Evolutionary conservation across 768 basidiomycete species (phyloP).

Genomic region (Russula lepida): DNA sequence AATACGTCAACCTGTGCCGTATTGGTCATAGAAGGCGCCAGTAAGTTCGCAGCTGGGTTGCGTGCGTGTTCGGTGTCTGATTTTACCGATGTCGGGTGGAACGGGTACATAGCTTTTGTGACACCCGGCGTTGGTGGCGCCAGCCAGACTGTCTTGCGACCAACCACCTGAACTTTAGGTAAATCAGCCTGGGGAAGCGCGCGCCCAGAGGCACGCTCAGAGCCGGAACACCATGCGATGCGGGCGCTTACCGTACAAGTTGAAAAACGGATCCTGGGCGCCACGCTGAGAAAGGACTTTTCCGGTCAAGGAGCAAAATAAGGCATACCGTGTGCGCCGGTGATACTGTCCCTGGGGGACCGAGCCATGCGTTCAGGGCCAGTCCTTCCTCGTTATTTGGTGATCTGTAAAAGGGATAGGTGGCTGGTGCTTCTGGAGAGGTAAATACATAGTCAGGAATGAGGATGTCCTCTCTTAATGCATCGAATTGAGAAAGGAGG

Average conservation of each 20-base stretch:
- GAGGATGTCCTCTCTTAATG: conserved; percentile 60
- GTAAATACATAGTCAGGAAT: conserved; percentile 89
- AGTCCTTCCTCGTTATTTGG: conserved; percentile 59
- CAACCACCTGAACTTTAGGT: conserved; percentile 75
- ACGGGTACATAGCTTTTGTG: conserved; percentile 53
- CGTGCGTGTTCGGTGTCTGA: conserved; percentile 19
- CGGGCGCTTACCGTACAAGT: conserved; percentile 63
- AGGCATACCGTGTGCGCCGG: conserved; percentile 81
- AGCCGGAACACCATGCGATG: not conserved
- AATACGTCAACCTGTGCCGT: conserved; percentile 84
- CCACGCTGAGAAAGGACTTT: conserved; percentile 4
- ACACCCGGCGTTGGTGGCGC: conserved; percentile 52
- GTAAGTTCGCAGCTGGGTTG: conserved; percentile 34
- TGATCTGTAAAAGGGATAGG: conserved; percentile 47
- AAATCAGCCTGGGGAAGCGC: not conserved
- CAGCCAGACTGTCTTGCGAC: conserved; percentile 86
- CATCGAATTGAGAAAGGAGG: conserved; percentile 77
- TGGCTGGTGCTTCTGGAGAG: conserved; percentile 36
- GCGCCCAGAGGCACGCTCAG: not conserved
- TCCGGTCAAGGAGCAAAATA: conserved; percentile 10
- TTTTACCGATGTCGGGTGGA: conserved; percentile 23
- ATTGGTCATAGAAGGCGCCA: conserved; percentile 55
- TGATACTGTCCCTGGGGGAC: conserved; percentile 67
- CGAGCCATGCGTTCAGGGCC: conserved; percentile 75
- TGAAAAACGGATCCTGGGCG: conserved; percentile 83